Evolutionary conservation across 192 early-diverging fungal species (phyloP).

Genomic region (Backusella psychrophila): DNA sequence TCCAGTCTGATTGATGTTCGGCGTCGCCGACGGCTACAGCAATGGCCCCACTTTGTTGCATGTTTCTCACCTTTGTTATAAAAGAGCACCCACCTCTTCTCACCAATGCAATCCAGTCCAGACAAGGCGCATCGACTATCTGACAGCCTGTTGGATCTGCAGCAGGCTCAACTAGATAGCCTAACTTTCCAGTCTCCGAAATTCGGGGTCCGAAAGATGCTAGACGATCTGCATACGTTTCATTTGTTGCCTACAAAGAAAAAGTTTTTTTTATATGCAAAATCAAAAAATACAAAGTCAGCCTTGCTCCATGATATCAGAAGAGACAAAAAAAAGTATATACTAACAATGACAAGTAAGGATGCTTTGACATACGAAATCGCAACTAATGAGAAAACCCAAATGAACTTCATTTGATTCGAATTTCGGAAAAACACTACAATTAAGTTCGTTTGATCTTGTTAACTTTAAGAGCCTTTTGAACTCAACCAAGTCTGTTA

Average conservation of each 20-base stretch:
- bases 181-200: constrained; percentile 66
- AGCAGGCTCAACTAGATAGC: constrained; percentile 54
- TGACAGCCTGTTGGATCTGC: constrained; percentile 60
- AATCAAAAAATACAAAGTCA: background rate
- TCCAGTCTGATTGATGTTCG: constrained; percentile 59
- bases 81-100: constrained; percentile 89
- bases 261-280: background rate
- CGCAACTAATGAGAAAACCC: background rate
- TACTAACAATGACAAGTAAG: constrained; percentile 21
- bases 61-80: constrained; percentile 84
- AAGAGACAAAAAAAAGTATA: background rate
- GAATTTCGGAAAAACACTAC: background rate
- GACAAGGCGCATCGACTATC: constrained; percentile 25
- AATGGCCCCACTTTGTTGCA: constrained; percentile 82
- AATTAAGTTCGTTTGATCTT: background rate
- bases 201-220: constrained; percentile 87
- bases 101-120: constrained; percentile 79
- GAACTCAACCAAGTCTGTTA: constrained; percentile 3
- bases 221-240: constrained; percentile 58
- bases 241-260: constrained; percentile 49
- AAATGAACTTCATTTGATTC: background rate
- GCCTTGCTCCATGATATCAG: background rate
- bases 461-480: background rate
- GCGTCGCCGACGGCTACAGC: constrained; percentile 90
- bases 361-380: constrained; percentile 11